These are phyloP conservation scores for Trypanosoma conorhini DNA, from an alignment of 208 protist species.

Conservation along the genomic window DNA sequence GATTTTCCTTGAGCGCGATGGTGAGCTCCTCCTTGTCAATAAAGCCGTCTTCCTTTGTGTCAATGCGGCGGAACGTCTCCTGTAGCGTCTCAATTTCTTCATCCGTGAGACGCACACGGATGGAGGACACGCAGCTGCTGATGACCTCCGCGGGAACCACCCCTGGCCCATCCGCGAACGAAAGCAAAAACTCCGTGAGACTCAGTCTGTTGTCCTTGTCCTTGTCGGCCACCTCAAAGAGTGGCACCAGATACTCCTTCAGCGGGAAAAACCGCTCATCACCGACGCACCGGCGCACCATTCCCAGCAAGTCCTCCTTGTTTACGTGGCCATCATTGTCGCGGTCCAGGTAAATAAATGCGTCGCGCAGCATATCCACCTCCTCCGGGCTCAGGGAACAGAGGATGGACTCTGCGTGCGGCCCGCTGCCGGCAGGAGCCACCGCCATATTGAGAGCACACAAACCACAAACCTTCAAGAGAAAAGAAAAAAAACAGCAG, in stretches of 20 bases:
- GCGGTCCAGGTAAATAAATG: conserved; percentile 87
- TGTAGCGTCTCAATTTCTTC: conserved; percentile 79
- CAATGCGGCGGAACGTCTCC: conserved; percentile 70
- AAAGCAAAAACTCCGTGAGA: conserved; percentile 74
- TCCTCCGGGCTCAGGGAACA: conserved; percentile 68
- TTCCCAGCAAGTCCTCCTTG: conserved; percentile 50
- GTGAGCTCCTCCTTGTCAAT: conserved; percentile 71
- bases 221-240: conserved; percentile 80
- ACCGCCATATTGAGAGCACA: conserved; percentile 5
- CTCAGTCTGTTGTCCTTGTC: conserved; percentile 65
- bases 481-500: background rate
- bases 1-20: conserved; percentile 47
- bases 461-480: conserved; percentile 2
- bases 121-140: conserved; percentile 68
- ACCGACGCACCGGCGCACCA: conserved; percentile 46
- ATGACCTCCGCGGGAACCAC: conserved; percentile 88
- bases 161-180: conserved; percentile 72
- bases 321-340: conserved; percentile 81
- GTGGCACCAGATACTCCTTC: conserved; percentile 55
- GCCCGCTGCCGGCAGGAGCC: conserved; percentile 8
- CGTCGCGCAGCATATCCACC: conserved; percentile 85
- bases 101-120: conserved; percentile 77
- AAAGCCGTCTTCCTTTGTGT: conserved; percentile 72
- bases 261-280: conserved; percentile 52
- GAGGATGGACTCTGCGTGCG: conserved; percentile 37